A percentile compares a stretch with the other conserved stretches of the same genome.
Conservation (phyloP, 495 filamentous ascomycete genomes). For the Aspergillus hancockii region DNA sequence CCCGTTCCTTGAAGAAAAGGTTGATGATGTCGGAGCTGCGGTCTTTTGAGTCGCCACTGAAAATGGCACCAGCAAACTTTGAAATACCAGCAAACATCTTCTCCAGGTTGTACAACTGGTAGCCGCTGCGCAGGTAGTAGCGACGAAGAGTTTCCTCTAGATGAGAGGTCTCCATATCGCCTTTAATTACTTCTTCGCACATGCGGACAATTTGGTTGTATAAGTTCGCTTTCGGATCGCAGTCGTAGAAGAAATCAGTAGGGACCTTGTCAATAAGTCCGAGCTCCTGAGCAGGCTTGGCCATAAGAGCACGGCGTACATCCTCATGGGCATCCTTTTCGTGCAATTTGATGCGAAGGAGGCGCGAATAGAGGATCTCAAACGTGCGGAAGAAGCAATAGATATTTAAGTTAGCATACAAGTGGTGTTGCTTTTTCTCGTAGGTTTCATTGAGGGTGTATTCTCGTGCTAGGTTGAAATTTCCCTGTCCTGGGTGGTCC, state of each 20-base stretch:
- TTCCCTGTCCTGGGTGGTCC: slow-evolving; percentile 55
- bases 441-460: slow-evolving; percentile 79
- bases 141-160: slow-evolving; percentile 88
- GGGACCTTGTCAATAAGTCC: slow-evolving; percentile 75
- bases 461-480: slow-evolving; percentile 56
- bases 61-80: slow-evolving; percentile 72
- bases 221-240: slow-evolving; percentile 59
- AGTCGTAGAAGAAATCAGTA: slow-evolving; percentile 78
- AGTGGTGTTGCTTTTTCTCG: slow-evolving; percentile 72
- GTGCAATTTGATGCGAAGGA: slow-evolving; percentile 76
- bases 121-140: slow-evolving; percentile 85
- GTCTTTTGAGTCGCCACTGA: slow-evolving; percentile 81
- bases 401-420: slow-evolving; percentile 87
- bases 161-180: slow-evolving; percentile 73
- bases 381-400: slow-evolving; percentile 93
- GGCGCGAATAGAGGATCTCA: slow-evolving; percentile 80
- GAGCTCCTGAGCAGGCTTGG: slow-evolving; percentile 79
- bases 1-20: slow-evolving; percentile 77
- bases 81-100: slow-evolving; percentile 77
- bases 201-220: slow-evolving; percentile 69
- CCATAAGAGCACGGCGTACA: slow-evolving; percentile 61
- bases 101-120: slow-evolving; percentile 86
- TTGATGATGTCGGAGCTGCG: slow-evolving; percentile 84
- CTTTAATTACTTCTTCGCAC: slow-evolving; percentile 67
- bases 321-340: slow-evolving; percentile 70